Evolutionary conservation across 2,329 filamentous ascomycete species (phyloP), one percentile per base, ranked within the genome.

Genomic region (Colletotrichum sp.): DNA sequence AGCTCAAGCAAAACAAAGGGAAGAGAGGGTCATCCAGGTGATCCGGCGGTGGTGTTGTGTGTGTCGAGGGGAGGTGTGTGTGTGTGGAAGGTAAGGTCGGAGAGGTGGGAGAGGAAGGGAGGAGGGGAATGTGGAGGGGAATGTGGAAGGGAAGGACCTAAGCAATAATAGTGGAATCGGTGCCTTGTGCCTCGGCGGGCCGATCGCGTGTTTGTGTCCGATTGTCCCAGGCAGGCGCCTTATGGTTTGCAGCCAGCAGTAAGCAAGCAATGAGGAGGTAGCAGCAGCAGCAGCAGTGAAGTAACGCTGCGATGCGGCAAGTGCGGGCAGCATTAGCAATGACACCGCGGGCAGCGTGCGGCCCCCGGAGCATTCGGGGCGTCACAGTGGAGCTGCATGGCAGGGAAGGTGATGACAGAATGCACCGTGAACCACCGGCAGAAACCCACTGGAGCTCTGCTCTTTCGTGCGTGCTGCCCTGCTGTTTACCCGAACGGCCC

Each of bases 21-120:
- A 61, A 74, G 71, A 68, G 44, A 71, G 66, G 68, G 68, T 79
- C 81, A 82, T 84, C 81, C 82, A 82, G 78, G 68, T 72, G 74
- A 81, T 83, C 82, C 83, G 84, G 74, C 5, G n/a, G 44, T 52
- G 44, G n/a, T 22, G 44, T 52, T 22, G 44, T 52, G 44, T 52
- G 44, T 52, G 44, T 52, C 44, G 44, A 52, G 44, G 44, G 4
- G 5, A 19, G 44, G 44, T 52, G 39, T 48, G n/a, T 25, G n/a
- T 25, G 25, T 52, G 44, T 22, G 44, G n/a, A 1, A 52, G 44
- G 44, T 13, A 28, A 59, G 52, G 27, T 36, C 4, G 55, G 9
- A 59, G 52, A 32, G n/a, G 57, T 34, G 57, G 69, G 60, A 59
- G 73, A 59, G 39, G 22, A 70, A 48, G 73, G 64, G 70, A 60